Evolutionary conservation across 2,329 filamentous ascomycete species (phyloP), one percentile per base, ranked within the genome.

Genomic region (Harringtonia lauricola): DNA sequence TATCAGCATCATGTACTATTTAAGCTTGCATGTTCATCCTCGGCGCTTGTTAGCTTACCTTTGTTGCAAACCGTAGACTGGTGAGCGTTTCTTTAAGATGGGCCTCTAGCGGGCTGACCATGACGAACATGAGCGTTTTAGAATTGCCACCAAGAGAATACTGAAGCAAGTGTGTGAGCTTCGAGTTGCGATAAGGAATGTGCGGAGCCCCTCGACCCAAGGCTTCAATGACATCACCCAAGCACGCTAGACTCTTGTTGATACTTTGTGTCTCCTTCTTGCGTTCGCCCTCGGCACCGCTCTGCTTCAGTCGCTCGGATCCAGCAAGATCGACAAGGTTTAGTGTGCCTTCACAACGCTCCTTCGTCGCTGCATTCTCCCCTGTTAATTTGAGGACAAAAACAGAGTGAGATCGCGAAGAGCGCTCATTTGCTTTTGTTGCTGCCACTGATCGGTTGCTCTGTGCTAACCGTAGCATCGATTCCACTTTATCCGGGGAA

Each of bases 61-160:
- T 96, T 29, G 86, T 94, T 15, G 92, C 92, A 63, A 98, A 98
- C 57, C 92, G 83, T 62, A 98, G 71, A 70, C 88, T 95, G 36
- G 89, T 95, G 59, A 95, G 70, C 3, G 89, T 95, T 70, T 98
- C 92, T 56, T 83, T 84, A 51, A 95, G 69, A 66, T 96, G 92
- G 7, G 81, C 84, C 66, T 94, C 86, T 47, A 96, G 68, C 29
- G 92, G 92, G 54, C 84, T 92, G 45, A 95, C 85, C 89, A 96
- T 96, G 60, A 96, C 87, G 61, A 98, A 95, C 92, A 98, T 98
- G 55, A 98, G 81, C 1, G 92, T 98, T 66, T 95, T 94, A 54
- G 84, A 92, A 62, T 95, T 95, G 15, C 92, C 92, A 4, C 92
- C 90, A 8, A 98, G 70, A 3, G 87, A 95, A 58, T 92, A 94